Evolutionary conservation across 495 filamentous ascomycete species (phyloP).

Genomic region (Aspergillus indologenus): DNA sequence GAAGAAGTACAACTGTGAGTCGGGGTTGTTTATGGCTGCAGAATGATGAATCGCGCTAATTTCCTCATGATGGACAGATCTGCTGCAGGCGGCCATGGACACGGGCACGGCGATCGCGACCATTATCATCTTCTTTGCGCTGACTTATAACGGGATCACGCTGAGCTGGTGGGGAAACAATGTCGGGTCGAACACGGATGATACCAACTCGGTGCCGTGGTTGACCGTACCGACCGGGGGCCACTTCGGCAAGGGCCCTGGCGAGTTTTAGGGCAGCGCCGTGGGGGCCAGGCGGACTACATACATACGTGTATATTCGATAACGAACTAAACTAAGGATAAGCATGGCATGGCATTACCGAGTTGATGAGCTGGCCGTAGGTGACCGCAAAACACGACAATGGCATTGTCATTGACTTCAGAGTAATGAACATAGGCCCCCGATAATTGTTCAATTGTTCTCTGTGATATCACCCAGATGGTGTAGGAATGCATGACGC

Average conservation of each 20-base stretch:
- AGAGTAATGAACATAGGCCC: too few relatives aligned
- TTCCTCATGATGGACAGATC: conserved; percentile 25
- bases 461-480: too few relatives aligned
- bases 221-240: conserved; percentile 21
- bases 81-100: conserved; percentile 57
- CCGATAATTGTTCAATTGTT: too few relatives aligned
- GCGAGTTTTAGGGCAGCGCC: conserved; percentile 18
- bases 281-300: too few relatives aligned
- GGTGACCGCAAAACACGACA: too few relatives aligned
- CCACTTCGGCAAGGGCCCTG: conserved; percentile 30
- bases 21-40: neutral
- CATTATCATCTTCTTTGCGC: conserved; percentile 55
- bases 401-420: too few relatives aligned
- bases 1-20: conserved; percentile 60
- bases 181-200: conserved; percentile 25
- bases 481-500: neutral
- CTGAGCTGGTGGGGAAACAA: conserved; percentile 32
- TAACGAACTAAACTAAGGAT: too few relatives aligned
- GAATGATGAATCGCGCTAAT: neutral
- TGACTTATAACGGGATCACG: conserved; percentile 33
- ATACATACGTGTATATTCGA: too few relatives aligned
- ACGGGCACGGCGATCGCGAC: conserved; percentile 65
- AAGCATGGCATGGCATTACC: too few relatives aligned
- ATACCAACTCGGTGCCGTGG: conserved; percentile 25
- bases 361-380: too few relatives aligned